phyloP scores from a whole-genome alignment of 1,284 basidiomycete genomes.

The Albatrellus sp. region DNA sequence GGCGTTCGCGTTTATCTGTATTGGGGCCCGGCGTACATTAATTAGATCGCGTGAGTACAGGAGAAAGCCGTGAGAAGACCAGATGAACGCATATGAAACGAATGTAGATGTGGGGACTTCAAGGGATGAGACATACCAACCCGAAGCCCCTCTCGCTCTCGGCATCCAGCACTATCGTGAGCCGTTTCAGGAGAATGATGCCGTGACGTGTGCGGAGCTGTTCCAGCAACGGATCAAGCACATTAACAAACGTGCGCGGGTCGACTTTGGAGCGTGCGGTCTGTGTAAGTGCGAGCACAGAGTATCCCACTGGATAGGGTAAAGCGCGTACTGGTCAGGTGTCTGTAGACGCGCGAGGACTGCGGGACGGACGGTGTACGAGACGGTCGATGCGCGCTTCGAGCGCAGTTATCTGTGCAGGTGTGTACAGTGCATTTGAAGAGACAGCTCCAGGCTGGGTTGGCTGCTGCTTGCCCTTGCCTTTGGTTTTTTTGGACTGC shows the following conservation, averaged over 20 bases:
- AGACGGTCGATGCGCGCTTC: conserved; percentile 32
- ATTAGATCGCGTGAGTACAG: neutral
- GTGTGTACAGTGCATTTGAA: conserved; percentile 18
- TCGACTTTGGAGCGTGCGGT: conserved; percentile 57
- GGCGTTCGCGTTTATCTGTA: conserved; percentile 49
- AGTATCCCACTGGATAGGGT: conserved; percentile 60
- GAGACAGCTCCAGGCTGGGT: conserved; percentile 3
- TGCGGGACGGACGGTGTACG: conserved; percentile 26
- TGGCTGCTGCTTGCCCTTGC: conserved; percentile 17
- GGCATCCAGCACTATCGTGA: conserved; percentile 63
- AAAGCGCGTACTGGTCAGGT: conserved; percentile 9
- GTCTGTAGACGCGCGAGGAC: neutral
- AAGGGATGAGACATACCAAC: conserved; percentile 31
- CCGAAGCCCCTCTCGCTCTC: conserved; percentile 76
- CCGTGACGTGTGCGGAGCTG: conserved; percentile 42
- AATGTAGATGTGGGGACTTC: neutral
- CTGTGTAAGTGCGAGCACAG: conserved; percentile 62
- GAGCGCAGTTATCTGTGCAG: conserved; percentile 25
- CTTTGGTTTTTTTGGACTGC: conserved; percentile 26
- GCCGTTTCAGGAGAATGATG: conserved; percentile 50
- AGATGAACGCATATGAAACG: neutral
- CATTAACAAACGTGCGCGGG: conserved; percentile 51
- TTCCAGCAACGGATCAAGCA: conserved; percentile 37
- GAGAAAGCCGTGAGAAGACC: neutral
- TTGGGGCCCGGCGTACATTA: neutral